Base-by-base conservation (phyloP, 768 basidiomycete genomes). In the Paxillus ammoniavirescens region DNA sequence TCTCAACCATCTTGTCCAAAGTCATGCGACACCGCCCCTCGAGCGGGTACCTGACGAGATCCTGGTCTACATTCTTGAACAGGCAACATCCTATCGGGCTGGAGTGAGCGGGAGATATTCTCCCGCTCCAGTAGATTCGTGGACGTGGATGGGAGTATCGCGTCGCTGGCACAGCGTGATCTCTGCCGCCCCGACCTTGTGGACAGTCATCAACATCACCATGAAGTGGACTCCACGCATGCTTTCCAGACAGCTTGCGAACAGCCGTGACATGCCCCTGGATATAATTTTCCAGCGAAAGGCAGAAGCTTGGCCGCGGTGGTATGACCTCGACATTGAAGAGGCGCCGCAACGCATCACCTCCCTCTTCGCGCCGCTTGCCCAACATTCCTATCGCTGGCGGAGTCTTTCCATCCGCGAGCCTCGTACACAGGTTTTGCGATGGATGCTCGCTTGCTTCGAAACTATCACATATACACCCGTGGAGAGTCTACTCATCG, bases 141-240 rank as follows among this genome's bases (percentile, higher is more conserved):
- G 50, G 50, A 51, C 42, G n/a, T 51, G 50, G 50, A 33, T 51
- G 5, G 50, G 42, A 14, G 42, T 51, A 17, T 51, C 42, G 37
- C 50, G 21, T 17, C 50, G 42, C 6, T 51, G 50, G 50, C 18
- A 30, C 21, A 44, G 35, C 50, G 35, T 51, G n/a, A 51, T 51
- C 31, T 31, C 42, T 8, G 31, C 42, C 17, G 43, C 50, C 18
- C 23, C 42, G 42, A 44, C 33, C 23, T 44, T 51, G 42, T 51
- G 50, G 50, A 28, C 50, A 13, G 18, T 36, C 26, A 28, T 51
- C 42, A 51, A 43, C 30, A 14, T 51, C n/a, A 51, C 42, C 5
- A 33, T 35, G n/a, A 21, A 42, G 15, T 44, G 50, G 50, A 36
- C 50, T 6, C 50, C 33, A 23, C 21, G n/a, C 18, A 51, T 51